Conservation (phyloP, 2,329 filamentous ascomycete species). For the Botrytis paeoniae region DNA sequence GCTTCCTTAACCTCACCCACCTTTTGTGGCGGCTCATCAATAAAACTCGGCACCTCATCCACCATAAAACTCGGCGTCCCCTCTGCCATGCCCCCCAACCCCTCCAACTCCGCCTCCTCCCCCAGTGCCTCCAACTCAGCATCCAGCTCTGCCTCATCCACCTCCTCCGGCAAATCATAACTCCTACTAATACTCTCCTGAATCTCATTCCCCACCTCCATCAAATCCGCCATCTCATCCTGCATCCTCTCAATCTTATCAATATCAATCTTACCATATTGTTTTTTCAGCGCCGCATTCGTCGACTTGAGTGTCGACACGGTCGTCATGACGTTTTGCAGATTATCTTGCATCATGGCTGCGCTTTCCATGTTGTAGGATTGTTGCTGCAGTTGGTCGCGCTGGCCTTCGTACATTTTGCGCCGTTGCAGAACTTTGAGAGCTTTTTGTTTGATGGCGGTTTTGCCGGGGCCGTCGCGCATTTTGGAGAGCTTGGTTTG, state of each 20-base stretch:
- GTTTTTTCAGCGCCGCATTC: conserved; percentile 85
- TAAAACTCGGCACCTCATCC: conserved; percentile 85
- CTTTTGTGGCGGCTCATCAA: conserved; percentile 81
- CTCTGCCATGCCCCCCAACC: conserved; percentile 49
- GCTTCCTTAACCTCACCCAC: conserved; percentile 78
- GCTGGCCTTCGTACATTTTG: conserved; percentile 90
- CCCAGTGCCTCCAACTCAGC: conserved; percentile 93
- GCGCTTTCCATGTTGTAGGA: conserved; percentile 99
- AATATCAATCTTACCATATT: conserved; percentile 96
- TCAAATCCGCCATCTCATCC: conserved; percentile 97
- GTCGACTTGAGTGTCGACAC: conserved; percentile 95
- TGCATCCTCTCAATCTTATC: conserved; percentile 97
- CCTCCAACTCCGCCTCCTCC: conserved; percentile 88
- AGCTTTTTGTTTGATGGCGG: conserved; percentile 88
- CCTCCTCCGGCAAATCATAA: conserved; percentile 94
- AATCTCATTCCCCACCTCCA: conserved; percentile 98
- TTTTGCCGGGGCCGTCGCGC: conserved; percentile 93
- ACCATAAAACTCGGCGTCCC: conserved; percentile 79
- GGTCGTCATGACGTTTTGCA: conserved; percentile 97
- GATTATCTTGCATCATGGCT: conserved; percentile 96
- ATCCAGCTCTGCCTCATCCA: conserved; percentile 94
- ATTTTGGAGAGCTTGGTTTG: conserved; percentile 85
- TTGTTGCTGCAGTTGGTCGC: conserved; percentile 89
- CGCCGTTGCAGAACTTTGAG: conserved; percentile 90
- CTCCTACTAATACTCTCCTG: conserved; percentile 88